Conservation (phyloP, 495 filamentous ascomycete genomes). For the Penicillium antarcticum region DNA sequence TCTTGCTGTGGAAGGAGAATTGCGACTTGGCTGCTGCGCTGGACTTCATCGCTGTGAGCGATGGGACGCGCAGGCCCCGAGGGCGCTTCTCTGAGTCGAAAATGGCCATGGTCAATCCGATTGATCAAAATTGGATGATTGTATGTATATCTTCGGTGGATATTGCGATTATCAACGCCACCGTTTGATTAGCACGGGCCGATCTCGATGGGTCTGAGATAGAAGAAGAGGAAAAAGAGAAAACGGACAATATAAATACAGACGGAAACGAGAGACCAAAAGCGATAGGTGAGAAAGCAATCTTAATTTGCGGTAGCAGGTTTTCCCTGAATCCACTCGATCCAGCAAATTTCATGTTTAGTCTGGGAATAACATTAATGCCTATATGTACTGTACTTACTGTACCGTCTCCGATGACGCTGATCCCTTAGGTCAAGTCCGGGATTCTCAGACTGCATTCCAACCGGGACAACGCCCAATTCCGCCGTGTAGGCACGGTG, state of each 20-base stretch:
- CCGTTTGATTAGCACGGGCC: constrained; percentile 1
- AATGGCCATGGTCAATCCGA: constrained; percentile 28
- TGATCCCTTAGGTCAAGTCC: too few relatives aligned
- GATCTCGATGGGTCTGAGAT: constrained; percentile 4
- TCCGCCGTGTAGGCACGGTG: too few relatives aligned
- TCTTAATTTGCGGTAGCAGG: too few relatives aligned
- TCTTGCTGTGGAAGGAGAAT: constrained; percentile 20
- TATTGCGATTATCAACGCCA: constrained; percentile 4
- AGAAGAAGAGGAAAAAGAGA: not conserved
- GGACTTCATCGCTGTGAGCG: constrained; percentile 33
- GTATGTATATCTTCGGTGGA: not conserved
- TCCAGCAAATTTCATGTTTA: too few relatives aligned
- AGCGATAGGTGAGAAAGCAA: too few relatives aligned
- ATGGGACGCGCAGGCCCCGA: constrained; percentile 37
- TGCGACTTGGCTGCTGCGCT: constrained; percentile 17
- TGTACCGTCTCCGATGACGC: too few relatives aligned
- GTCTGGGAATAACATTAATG: too few relatives aligned
- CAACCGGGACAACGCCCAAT: too few relatives aligned
- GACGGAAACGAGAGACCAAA: too few relatives aligned
- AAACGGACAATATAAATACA: too few relatives aligned
- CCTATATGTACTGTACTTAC: too few relatives aligned
- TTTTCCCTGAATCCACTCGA: not conserved
- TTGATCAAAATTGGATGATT: not conserved
- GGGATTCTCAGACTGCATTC: too few relatives aligned
- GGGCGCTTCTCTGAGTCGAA: constrained; percentile 41